Conservation (phyloP, 73 alveolate genomes). For the Tetrahymena malaccensis region DNA sequence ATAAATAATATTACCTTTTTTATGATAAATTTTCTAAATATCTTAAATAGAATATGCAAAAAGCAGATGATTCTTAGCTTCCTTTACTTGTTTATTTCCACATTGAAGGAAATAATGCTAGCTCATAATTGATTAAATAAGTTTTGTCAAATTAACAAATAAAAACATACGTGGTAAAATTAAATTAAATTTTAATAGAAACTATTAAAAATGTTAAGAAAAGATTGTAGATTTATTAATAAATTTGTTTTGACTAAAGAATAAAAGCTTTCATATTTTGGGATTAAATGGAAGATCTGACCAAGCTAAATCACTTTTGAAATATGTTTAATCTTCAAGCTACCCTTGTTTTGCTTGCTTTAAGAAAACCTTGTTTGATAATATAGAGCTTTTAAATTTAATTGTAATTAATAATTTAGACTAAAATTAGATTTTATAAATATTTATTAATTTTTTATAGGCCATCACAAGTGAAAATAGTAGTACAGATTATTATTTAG, state of each 20-base stretch:
- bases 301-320: not conserved
- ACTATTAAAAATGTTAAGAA: too few relatives aligned
- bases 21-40: not conserved
- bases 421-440: not conserved
- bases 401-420: not conserved
- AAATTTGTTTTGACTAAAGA: not conserved
- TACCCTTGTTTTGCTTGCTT: not conserved
- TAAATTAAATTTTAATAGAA: not conserved
- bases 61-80: not conserved
- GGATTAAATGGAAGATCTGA: not conserved
- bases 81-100: not conserved
- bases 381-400: not conserved
- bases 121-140: not conserved
- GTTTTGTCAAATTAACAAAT: not conserved
- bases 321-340: not conserved
- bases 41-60: not conserved
- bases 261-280: not conserved
- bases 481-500: not conserved
- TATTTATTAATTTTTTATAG: not conserved
- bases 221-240: not conserved
- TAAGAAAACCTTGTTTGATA: not conserved
- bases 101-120: not conserved
- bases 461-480: not conserved
- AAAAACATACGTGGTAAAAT: not conserved
- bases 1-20: not conserved